Evolutionary conservation across 768 basidiomycete species (phyloP).

Genomic region (Pilatotrama ljubarskyi): DNA sequence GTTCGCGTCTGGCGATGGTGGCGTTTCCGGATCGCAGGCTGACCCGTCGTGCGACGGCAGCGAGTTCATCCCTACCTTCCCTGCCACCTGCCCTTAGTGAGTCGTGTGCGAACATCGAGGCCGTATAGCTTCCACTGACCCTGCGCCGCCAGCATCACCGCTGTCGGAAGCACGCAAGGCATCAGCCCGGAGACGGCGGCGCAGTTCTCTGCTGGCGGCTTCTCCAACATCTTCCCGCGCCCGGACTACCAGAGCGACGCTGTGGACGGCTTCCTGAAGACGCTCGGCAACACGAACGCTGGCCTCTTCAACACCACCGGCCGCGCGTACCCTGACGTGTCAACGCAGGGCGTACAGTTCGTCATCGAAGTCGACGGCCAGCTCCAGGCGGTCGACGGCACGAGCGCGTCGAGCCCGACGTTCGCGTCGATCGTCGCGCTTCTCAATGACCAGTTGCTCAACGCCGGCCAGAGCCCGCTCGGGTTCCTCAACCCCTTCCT

Average conservation of each 20-base stretch:
- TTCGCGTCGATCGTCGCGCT: slow-evolving; percentile 37
- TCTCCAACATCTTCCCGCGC: slow-evolving; percentile 31
- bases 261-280: slow-evolving; percentile 21
- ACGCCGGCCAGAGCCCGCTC: slow-evolving; percentile 31
- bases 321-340: slow-evolving; percentile 63
- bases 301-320: slow-evolving; percentile 26
- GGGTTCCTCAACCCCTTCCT: slow-evolving; percentile 37
- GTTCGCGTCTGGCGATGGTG: slow-evolving; percentile 41
- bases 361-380: slow-evolving; percentile 35
- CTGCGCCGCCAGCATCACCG: slow-evolving; percentile 22
- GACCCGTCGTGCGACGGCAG: slow-evolving; percentile 42
- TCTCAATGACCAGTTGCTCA: slow-evolving; percentile 36
- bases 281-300: slow-evolving; percentile 20
- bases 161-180: slow-evolving; percentile 30
- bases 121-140: background rate
- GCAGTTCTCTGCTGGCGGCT: slow-evolving; percentile 30
- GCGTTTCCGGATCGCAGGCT: slow-evolving; percentile 34
- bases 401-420: slow-evolving; percentile 37
- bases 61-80: slow-evolving; percentile 39
- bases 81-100: slow-evolving; percentile 37
- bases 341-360: slow-evolving; percentile 55
- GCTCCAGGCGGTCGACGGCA: slow-evolving; percentile 32
- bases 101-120: background rate
- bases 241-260: slow-evolving; percentile 29
- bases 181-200: slow-evolving; percentile 30